Base-by-base conservation (phyloP, 768 basidiomycete genomes). In the Calocybe indica region DNA sequence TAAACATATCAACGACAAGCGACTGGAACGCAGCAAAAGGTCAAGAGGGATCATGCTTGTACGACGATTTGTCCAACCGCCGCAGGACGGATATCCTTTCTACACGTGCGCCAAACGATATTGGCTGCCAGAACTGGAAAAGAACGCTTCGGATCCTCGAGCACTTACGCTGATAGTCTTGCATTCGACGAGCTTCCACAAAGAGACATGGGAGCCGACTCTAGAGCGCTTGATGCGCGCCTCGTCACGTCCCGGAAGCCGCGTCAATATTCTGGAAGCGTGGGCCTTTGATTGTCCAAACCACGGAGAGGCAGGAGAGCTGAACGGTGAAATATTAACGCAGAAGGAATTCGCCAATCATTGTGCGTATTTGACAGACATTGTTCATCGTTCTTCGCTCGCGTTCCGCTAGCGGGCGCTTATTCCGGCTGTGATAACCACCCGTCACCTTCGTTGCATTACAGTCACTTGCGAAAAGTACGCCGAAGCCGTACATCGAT, bases 261-360 rank as follows among this genome's bases (percentile, higher is more conserved):
- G 40, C 40, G 52, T 67, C 28, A 66, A 67, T 47, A 71, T 82
- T 14, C 67, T 71, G 8, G 80, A 83, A 54, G 83, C 81, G 13
- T 86, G 83, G 82, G 70, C 73, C 34, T 69, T 87, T 52, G 84
- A 87, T 49, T 83, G 83, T 57, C 84, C 84, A 2, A 87, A 87
- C 55, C 84, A 87, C 57, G 84, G 84, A 9, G 77, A 76, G 55
- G 76, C 83, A 5, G 80, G 74, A 0, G 47, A 59, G 44, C 55
- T 82, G 53, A 87, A 86, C 58, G 70, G 72, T 40, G 52, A 56
- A n/a, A 58, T 68, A 1, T 64, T 84, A 45, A 68, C 66, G 37
- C 56, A 58, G 5, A 67, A 70, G 5, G 72, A 71, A 31, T 78
- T 69, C 58, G 65, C 68, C 40, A 69, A 67, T 40, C 65, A 66